Evolutionary conservation across 2,329 filamentous ascomycete species (phyloP).

Genomic region (Podosphaera xanthii): DNA sequence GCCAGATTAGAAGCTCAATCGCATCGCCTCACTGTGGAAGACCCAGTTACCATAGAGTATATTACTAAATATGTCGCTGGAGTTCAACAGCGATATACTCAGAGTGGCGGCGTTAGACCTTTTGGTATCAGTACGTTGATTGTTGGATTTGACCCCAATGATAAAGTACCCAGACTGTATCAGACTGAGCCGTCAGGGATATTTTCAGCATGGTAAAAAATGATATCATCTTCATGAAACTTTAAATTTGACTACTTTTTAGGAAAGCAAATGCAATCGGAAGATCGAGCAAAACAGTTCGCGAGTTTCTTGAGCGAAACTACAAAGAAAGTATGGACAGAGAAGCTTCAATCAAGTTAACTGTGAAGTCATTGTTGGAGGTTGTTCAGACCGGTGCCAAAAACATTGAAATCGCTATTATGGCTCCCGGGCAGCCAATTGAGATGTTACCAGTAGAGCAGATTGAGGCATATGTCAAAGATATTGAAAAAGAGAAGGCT

Average conservation of each 20-base stretch:
- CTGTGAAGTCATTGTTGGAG: constrained; percentile 93
- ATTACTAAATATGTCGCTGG: constrained; percentile 97
- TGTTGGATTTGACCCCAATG: constrained; percentile 92
- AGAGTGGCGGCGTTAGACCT: constrained; percentile 93
- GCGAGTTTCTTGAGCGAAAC: constrained; percentile 95
- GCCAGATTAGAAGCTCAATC: constrained; percentile 92
- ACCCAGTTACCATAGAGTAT: constrained; percentile 95
- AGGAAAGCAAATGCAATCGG: constrained; percentile 99
- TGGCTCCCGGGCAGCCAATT: constrained; percentile 75
- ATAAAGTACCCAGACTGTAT: constrained; percentile 72
- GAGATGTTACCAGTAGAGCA: constrained; percentile 91
- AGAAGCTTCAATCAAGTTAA: constrained; percentile 85
- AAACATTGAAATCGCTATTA: constrained; percentile 98
- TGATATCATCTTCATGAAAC: neutral
- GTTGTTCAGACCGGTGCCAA: constrained; percentile 97
- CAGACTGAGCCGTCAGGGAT: constrained; percentile 99
- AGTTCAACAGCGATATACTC: constrained; percentile 96
- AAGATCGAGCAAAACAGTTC: constrained; percentile 93
- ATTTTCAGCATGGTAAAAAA: constrained; percentile 76
- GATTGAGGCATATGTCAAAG: constrained; percentile 95
- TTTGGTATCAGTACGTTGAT: constrained; percentile 97
- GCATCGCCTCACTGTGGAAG: constrained; percentile 89
- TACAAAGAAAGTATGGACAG: constrained; percentile 97
- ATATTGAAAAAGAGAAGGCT: constrained; percentile 97
- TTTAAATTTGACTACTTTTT: constrained; percentile 2